Base-by-base conservation (phyloP, 108 stramenopile genomes). In the Chaetoceros muelleri region DNA sequence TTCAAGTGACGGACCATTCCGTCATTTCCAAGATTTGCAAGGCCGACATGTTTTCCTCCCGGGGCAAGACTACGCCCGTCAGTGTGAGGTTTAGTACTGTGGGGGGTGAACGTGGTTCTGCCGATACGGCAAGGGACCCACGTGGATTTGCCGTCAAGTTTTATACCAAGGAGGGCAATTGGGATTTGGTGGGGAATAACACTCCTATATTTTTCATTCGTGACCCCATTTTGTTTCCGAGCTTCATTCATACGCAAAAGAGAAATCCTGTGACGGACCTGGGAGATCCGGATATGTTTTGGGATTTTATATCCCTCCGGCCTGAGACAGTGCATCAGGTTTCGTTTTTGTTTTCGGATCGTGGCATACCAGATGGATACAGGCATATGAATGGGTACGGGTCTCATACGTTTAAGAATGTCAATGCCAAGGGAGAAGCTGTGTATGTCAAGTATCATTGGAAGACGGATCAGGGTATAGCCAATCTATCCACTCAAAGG, bases 241-340 rank as follows among this genome's bases (percentile, higher is more conserved):
- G 66, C 28, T 84, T 84, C 72, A 84, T 84, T 52, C 82, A 81
- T 62, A 84, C 78, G 28, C 82, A 84, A 64, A 84, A 84, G 63
- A 61, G 79, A 26, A 80, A 84, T 68, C 82, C 82, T 16, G 64
- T 44, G 40, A 80, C 79, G 10, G 74, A 80, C 61, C 63, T 73
- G 51, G 69, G 68, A 48, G 76, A 80, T 70, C 48, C 78, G 17
- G 70, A 80, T 48, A 74, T 65, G 61, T 78, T 78, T 60, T 84
- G 82, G 82, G 79, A 84, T 75, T 84, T 78, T 52, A 80, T 80
- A 58, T 72, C 71, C 16, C 73, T 80, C 10, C 74, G 79, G 30
- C 82, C 79, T 1, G 76, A 80, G 48, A 75, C 67, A 17, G 24
- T 52, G 18, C 83, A 84, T 72, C 73, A 79, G 58, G 77, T 79